Evolutionary conservation across 257 asterid species (phyloP).

Genomic region (Solanum appendiculatum): DNA sequence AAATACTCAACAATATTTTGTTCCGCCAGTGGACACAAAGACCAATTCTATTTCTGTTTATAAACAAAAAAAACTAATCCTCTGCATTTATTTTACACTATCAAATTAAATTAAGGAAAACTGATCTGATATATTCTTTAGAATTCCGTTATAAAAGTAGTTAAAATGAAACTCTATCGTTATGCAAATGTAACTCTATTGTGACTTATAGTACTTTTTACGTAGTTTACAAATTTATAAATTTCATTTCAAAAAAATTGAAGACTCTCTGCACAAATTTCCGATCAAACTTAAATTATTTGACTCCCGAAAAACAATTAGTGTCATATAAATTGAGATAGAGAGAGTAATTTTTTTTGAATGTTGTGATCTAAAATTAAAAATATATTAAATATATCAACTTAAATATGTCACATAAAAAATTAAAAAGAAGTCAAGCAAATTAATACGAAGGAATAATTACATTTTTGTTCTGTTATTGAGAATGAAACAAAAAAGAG

Average conservation of each 20-base stretch:
- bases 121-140: background rate
- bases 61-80: background rate
- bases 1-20: background rate
- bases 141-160: background rate
- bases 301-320: too few relatives aligned
- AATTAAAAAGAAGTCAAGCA: background rate
- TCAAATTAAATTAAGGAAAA: background rate
- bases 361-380: too few relatives aligned
- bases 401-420: background rate
- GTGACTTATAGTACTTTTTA: too few relatives aligned
- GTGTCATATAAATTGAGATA: too few relatives aligned
- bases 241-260: too few relatives aligned
- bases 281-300: too few relatives aligned
- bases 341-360: too few relatives aligned
- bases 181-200: too few relatives aligned
- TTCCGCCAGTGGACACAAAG: background rate
- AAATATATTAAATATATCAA: background rate
- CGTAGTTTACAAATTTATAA: too few relatives aligned
- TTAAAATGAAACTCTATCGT: background rate
- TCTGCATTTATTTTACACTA: background rate
- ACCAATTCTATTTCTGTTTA: background rate
- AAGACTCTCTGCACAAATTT: too few relatives aligned
- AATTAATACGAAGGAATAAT: too few relatives aligned
- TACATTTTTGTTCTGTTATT: background rate
- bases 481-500: background rate